Base-by-base conservation (phyloP, 805 yeast species). In the Candida germanica region DNA sequence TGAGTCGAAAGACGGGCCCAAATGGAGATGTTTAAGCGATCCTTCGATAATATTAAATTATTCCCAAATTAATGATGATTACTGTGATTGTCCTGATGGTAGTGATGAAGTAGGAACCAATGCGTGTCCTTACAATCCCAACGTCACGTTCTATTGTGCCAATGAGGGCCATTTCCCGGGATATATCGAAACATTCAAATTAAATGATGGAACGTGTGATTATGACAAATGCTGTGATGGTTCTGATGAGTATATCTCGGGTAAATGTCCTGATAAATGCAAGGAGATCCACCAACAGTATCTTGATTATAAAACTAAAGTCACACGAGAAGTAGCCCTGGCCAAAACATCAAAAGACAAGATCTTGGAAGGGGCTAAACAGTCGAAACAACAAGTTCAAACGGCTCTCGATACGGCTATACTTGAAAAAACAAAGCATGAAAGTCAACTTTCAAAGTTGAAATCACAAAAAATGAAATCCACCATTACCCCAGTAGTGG, bases 71-170 rank as follows among this genome's bases (percentile, higher is more conserved):
- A 91, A 91, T 56, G 97, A 93, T 58, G 83, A 88, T 49, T 82
- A 73, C 53, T 91, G 98, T 61, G 98, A 93, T 53, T 91, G 98
- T 64, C 97, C 97, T 0, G 98, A 93, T 61, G 98, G 98, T 0
- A 79, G 89, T 4, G 98, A 93, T 62, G 98, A 93, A 58, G 96
- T 97, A 0, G 97, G 97, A 0, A 91, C 98, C 1, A 66, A 82
- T 26, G 96, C 96, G 0, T 91, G 98, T 58, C 51, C 58, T 1
- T 51, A 36, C 33, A 35, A 28, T 16, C 12, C 20, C 10, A 6
- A 18, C 7, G 43, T 47, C 10, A 46, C 48, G 31, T 89, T 87
- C 51, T 88, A 77, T 57, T 91, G 98, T 61, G 75, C 59, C 6
- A 93, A 93, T 52, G 65, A 71, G 33, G 95, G 96, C 3, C 83